These are phyloP conservation scores for Colletotrichum orchidophilum DNA, from an alignment of 2,329 filamentous ascomycete species.

Conservation along the genomic window DNA sequence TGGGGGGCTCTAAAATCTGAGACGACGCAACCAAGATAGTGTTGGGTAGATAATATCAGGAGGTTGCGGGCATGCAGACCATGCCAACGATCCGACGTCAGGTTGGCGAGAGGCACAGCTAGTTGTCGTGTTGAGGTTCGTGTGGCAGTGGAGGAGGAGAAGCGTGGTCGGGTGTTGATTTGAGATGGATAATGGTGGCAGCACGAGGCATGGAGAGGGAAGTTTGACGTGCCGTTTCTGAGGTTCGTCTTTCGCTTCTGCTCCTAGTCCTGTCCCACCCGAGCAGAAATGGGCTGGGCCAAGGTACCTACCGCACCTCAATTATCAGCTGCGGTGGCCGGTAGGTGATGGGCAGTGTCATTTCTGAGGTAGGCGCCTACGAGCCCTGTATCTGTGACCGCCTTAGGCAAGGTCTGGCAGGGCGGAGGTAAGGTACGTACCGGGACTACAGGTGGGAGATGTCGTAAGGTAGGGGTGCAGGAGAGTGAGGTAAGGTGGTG, in stretches of 20 bases:
- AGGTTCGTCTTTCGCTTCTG: constrained; percentile 28
- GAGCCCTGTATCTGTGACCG: constrained; percentile 25
- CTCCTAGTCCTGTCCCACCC: constrained; percentile 4
- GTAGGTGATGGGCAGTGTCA: constrained; percentile 17
- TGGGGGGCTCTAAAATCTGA: constrained; percentile 33
- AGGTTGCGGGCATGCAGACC: constrained; percentile 28
- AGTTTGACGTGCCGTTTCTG: constrained; percentile 34
- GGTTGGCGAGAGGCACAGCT: constrained; percentile 20
- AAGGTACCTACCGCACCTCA: constrained; percentile 1
- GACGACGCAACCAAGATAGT: constrained; percentile 32
- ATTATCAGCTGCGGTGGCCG: neutral
- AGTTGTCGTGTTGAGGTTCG: constrained; percentile 25
- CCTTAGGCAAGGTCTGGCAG: constrained; percentile 10
- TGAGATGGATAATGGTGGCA: constrained; percentile 15
- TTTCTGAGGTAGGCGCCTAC: constrained; percentile 10
- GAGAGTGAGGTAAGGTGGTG: neutral
- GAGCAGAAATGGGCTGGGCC: neutral
- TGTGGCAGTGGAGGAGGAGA: constrained; percentile 19
- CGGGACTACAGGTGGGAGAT: neutral
- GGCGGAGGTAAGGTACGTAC: constrained; percentile 12
- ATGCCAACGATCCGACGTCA: constrained; percentile 29
- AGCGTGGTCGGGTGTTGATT: constrained; percentile 27
- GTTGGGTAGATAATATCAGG: constrained; percentile 21
- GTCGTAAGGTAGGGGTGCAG: constrained; percentile 30
- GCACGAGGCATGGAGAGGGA: constrained; percentile 30